Conservation (phyloP, 2,329 filamentous ascomycete species). For the Penicillium sclerotigenum region DNA sequence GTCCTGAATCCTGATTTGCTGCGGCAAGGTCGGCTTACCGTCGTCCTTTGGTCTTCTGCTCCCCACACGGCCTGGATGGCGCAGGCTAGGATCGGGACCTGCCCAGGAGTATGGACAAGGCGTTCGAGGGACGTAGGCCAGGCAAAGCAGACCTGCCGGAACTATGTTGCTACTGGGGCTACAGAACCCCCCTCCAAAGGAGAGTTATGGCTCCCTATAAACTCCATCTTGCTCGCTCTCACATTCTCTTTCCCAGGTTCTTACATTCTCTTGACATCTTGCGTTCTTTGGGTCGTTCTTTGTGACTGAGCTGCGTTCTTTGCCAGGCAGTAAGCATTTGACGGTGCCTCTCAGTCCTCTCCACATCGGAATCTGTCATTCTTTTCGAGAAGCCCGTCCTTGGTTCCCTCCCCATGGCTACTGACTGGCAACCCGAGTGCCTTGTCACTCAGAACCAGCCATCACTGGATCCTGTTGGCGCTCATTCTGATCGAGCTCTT, state of each 20-base stretch:
- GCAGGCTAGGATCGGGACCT: constrained; percentile 30
- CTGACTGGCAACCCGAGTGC: constrained; percentile 42
- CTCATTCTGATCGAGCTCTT: constrained; percentile 38
- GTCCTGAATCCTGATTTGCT: constrained; percentile 40
- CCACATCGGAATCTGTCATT: constrained; percentile 43
- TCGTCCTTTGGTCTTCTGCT: constrained; percentile 30
- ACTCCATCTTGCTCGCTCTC: constrained; percentile 42
- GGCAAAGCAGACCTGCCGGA: constrained; percentile 36
- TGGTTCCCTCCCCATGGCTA: constrained; percentile 38
- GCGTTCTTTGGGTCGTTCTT: constrained; percentile 38
- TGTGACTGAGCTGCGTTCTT: constrained; percentile 39
- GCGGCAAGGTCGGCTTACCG: constrained; percentile 33
- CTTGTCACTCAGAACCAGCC: constrained; percentile 39
- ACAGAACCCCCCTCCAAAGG: constrained; percentile 29
- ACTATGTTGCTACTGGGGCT: constrained; percentile 35
- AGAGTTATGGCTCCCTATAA: constrained; percentile 39
- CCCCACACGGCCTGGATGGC: constrained; percentile 31
- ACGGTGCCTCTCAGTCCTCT: constrained; percentile 30
- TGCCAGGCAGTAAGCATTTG: constrained; percentile 40
- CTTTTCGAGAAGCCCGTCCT: constrained; percentile 36
- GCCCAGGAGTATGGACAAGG: constrained; percentile 34
- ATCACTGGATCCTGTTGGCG: constrained; percentile 35
- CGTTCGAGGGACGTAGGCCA: constrained; percentile 35
- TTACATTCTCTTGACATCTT: constrained; percentile 43
- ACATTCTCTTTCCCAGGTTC: constrained; percentile 45